These are phyloP conservation scores for Scedosporium boydii DNA, from an alignment of 2,329 filamentous ascomycete genomes.

Conservation along the genomic window DNA sequence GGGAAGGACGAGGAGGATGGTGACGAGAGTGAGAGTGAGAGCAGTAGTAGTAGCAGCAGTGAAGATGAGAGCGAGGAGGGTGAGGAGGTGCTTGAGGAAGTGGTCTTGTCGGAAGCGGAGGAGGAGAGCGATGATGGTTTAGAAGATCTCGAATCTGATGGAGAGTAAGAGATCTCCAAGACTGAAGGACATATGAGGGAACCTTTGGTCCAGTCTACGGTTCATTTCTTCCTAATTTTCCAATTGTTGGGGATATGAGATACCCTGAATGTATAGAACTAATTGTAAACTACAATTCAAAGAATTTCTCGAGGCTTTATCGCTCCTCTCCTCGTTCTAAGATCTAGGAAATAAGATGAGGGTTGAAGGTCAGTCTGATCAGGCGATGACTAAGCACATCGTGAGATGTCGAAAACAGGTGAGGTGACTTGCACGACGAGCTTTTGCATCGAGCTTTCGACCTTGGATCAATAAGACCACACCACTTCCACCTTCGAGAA, in stretches of 20 bases:
- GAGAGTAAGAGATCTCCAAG: neutral
- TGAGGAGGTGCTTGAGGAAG: conserved; percentile 7
- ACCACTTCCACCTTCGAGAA: neutral
- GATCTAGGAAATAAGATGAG: too few species aligned
- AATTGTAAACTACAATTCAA: neutral
- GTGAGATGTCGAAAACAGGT: neutral
- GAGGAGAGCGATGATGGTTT: conserved; percentile 2
- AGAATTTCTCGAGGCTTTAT: neutral
- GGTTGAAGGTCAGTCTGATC: too few species aligned
- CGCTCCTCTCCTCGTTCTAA: too few species aligned
- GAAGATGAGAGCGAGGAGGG: conserved; percentile 3
- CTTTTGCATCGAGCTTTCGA: neutral
- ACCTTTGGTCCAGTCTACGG: neutral
- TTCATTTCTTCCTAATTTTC: neutral
- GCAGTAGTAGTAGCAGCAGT: neutral
- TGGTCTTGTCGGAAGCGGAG: conserved; percentile 1
- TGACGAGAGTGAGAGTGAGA: neutral
- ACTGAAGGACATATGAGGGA: neutral
- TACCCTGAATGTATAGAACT: neutral
- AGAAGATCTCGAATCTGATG: neutral
- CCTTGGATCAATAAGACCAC: neutral
- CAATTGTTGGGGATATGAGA: neutral
- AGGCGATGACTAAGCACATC: neutral
- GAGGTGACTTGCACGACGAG: neutral
- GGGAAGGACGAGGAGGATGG: conserved; percentile 3